Evolutionary conservation across 2,329 filamentous ascomycete species (phyloP), one percentile per base, ranked within the genome.

Genomic region (Nemania diffusa): DNA sequence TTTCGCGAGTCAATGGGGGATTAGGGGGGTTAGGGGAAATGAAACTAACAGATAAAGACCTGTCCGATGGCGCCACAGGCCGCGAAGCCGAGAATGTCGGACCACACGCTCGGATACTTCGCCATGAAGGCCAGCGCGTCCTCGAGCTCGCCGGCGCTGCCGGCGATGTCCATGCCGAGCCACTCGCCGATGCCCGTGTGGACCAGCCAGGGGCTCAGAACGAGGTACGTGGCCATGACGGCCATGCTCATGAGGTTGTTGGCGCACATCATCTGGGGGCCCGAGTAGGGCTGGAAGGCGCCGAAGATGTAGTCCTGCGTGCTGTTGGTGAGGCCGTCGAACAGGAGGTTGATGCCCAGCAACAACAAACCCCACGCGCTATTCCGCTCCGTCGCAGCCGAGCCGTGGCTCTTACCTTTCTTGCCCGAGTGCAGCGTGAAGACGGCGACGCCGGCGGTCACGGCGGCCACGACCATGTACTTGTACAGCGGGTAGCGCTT

Each of bases 261-360:
- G 44, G 95, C 94, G 78, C 94, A 97, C 96, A 99, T 99, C 96
- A 99, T 99, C 86, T 99, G 96, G 67, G 95, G 94, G 9, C 96
- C 96, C 2, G 89, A 88, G 78, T 96, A 97, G 15, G 91, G 90
- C 71, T 88, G 89, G 81, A 94, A 97, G 6, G 88, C 85, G 70
- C 82, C 81, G 79, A 98, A 97, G 79, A 99, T 93, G 80, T 97
- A 90, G 80, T 99, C 96, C 84, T 99, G 96, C 2, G 95, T 97
- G 61, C 91, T 94, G 81, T 99, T 99, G 66, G 95, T 98, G 61
- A 99, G 85, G 71, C 96, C 96, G 79, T 99, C 96, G 75, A 99
- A 96, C 22, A 99, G 87, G 58, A 99, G 85, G 79, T 99, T 99
- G 77, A 98, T 90, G 51, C 87, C 88, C 0, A 99, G 86, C 53